These are phyloP conservation scores for Naganishia randhawae DNA, from an alignment of 768 basidiomycete genomes.

Conservation along the genomic window DNA sequence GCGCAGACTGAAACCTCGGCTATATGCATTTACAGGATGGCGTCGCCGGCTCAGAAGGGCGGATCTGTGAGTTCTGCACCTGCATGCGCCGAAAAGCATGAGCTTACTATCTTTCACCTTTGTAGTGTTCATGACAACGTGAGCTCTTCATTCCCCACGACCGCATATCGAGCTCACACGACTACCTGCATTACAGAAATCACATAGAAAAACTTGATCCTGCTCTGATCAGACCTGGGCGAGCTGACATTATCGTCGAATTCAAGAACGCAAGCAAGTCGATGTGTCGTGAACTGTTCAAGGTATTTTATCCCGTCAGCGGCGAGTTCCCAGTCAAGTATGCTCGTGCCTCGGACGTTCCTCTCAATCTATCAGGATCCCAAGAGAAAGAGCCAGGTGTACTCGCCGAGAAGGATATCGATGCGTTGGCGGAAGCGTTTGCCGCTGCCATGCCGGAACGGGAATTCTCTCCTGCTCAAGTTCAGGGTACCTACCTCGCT, in stretches of 20 bases:
- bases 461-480: conserved; percentile 80
- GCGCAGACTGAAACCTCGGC: not conserved
- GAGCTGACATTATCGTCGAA: conserved; percentile 74
- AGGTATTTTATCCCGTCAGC: conserved; percentile 63
- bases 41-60: conserved; percentile 25
- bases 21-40: conserved; percentile 12
- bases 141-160: not conserved
- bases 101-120: not conserved
- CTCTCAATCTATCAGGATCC: not conserved
- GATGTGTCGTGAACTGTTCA: conserved; percentile 72
- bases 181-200: conserved; percentile 54
- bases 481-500: conserved; percentile 72
- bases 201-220: conserved; percentile 79
- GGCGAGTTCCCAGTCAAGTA: conserved; percentile 1
- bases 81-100: too few species aligned
- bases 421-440: conserved; percentile 59
- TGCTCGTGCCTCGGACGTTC: not conserved
- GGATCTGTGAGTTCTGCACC: conserved; percentile 11
- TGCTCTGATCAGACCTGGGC: conserved; percentile 85
- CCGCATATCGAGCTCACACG: not conserved
- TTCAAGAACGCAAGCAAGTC: conserved; percentile 75
- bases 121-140: conserved; percentile 31
- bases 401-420: not conserved
- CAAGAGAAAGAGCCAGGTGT: not conserved
- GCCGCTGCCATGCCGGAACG: conserved; percentile 65